A percentile compares a stretch with the other conserved stretches of the same genome.
Conservation (phyloP, 306 rosid genomes). For the Prinsepia uniflora region DNA sequence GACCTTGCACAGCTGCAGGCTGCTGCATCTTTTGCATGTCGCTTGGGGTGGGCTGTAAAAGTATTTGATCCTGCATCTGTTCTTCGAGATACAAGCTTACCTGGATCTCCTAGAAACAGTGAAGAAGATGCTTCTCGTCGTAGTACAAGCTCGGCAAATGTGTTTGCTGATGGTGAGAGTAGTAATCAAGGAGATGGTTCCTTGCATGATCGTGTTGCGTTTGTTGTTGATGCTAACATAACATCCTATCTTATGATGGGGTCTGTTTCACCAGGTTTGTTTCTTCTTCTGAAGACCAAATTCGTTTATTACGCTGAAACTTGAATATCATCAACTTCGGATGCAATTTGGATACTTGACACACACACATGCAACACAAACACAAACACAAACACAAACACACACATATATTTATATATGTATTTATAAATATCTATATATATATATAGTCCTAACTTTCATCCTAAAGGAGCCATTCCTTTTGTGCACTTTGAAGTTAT, state of each 20-base stretch:
- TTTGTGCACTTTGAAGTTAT: too few relatives aligned
- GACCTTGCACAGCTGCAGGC: constrained; percentile 81
- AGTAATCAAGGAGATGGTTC: constrained; percentile 56
- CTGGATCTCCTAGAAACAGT: constrained; percentile 56
- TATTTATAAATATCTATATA: too few relatives aligned
- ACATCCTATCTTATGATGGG: constrained; percentile 99
- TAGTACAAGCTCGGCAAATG: constrained; percentile 46
- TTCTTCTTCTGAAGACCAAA: constrained; percentile 21
- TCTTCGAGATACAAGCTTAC: constrained; percentile 51
- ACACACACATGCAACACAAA: too few relatives aligned
- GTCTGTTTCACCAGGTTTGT: constrained; percentile 95
- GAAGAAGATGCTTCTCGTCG: constrained; percentile 60
- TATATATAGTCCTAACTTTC: too few relatives aligned
- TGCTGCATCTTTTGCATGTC: constrained; percentile 86
- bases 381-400: too few relatives aligned
- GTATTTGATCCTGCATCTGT: constrained; percentile 70
- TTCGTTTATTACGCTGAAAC: not conserved
- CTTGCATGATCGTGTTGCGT: constrained; percentile 66
- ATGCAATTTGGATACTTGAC: not conserved
- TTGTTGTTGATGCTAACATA: constrained; percentile 91
- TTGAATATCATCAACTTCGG: not conserved
- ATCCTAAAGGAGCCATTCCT: too few relatives aligned
- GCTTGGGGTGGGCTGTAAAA: constrained; percentile 92
- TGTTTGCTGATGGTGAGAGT: constrained; percentile 49
- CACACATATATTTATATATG: too few relatives aligned